These are phyloP conservation scores for Ophidiomyces ophidiicola DNA, from an alignment of 2,329 filamentous ascomycete species.

Conservation along the genomic window DNA sequence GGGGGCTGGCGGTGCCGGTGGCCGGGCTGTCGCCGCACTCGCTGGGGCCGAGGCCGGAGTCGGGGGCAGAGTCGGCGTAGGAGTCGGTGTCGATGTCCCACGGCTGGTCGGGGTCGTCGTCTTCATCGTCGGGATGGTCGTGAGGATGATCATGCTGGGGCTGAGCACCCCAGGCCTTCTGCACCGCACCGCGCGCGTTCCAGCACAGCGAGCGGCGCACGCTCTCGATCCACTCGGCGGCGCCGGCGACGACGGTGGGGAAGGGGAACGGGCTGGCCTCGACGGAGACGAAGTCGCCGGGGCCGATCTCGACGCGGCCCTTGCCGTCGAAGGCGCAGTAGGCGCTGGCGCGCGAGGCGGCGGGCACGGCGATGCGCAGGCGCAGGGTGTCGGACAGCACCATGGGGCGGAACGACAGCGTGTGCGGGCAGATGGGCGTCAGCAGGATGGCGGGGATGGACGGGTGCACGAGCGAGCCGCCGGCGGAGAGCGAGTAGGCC, in stretches of 20 bases:
- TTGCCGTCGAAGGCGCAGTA: constrained; percentile 98
- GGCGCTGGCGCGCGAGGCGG: constrained; percentile 74
- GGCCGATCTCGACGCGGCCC: constrained; percentile 79
- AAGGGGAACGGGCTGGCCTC: constrained; percentile 94
- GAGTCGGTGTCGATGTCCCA: constrained; percentile 92
- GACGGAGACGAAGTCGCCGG: constrained; percentile 92
- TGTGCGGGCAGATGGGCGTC: constrained; percentile 95
- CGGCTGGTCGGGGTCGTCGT: constrained; percentile 46
- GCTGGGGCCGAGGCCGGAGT: constrained; percentile 44
- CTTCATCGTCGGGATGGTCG: constrained; percentile 23
- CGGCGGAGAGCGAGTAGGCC: constrained; percentile 90
- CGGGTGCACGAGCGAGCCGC: constrained; percentile 88
- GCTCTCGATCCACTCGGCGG: constrained; percentile 92
- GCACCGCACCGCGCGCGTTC: constrained; percentile 85
- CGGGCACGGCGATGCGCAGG: constrained; percentile 75
- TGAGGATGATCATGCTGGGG: constrained; percentile 22
- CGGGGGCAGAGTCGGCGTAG: constrained; percentile 22
- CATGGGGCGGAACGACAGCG: constrained; percentile 94
- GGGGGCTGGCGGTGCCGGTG: constrained; percentile 49
- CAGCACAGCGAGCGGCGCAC: constrained; percentile 83
- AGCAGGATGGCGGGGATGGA: constrained; percentile 94
- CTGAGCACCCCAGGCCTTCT: constrained; percentile 64
- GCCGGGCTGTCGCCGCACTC: constrained; percentile 51
- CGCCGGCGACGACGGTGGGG: constrained; percentile 81
- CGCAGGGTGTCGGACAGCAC: constrained; percentile 90